Conservation (phyloP, 192 early-diverging fungal species). For the Gryganskiella cystojenkinii region DNA sequence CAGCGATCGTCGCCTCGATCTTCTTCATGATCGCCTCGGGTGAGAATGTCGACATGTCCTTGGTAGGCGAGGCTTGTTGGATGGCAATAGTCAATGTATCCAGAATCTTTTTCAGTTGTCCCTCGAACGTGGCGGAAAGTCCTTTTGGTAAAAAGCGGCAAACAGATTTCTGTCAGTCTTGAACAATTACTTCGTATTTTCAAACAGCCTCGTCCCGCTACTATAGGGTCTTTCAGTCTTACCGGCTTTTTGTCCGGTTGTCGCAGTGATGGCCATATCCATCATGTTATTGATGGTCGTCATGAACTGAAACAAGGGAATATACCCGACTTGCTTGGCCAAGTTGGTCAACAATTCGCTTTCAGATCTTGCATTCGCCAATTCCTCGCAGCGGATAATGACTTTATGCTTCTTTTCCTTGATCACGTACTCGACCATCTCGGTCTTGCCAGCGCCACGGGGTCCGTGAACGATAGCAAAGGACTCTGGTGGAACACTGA, state of each 20-base stretch:
- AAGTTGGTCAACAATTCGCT: slow-evolving; percentile 79
- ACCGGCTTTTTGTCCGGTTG: slow-evolving; percentile 89
- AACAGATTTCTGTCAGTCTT: neutral
- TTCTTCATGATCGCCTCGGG: slow-evolving; percentile 49
- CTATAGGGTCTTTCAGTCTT: slow-evolving; percentile 7
- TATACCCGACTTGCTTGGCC: slow-evolving; percentile 90
- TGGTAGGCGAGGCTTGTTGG: slow-evolving; percentile 39
- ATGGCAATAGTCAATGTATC: slow-evolving; percentile 78
- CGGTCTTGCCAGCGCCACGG: slow-evolving; percentile 84
- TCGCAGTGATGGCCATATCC: slow-evolving; percentile 86
- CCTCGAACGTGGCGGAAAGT: slow-evolving; percentile 82
- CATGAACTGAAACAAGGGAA: slow-evolving; percentile 89
- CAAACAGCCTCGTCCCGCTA: too few species aligned
- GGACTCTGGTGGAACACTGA: slow-evolving; percentile 75
- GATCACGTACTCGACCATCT: slow-evolving; percentile 77
- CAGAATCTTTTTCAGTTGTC: slow-evolving; percentile 85
- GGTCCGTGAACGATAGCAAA: slow-evolving; percentile 90
- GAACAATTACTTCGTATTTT: neutral
- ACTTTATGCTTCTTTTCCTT: slow-evolving; percentile 78
- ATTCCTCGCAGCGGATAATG: slow-evolving; percentile 80
- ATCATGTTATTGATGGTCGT: slow-evolving; percentile 78
- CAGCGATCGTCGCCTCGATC: slow-evolving; percentile 39
- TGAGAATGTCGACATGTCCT: slow-evolving; percentile 58
- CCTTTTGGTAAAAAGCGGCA: slow-evolving; percentile 35
- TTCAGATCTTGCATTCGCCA: slow-evolving; percentile 78